These are phyloP conservation scores for Capsicum baccatum DNA, from an alignment of 257 asterid species.

Conservation along the genomic window DNA sequence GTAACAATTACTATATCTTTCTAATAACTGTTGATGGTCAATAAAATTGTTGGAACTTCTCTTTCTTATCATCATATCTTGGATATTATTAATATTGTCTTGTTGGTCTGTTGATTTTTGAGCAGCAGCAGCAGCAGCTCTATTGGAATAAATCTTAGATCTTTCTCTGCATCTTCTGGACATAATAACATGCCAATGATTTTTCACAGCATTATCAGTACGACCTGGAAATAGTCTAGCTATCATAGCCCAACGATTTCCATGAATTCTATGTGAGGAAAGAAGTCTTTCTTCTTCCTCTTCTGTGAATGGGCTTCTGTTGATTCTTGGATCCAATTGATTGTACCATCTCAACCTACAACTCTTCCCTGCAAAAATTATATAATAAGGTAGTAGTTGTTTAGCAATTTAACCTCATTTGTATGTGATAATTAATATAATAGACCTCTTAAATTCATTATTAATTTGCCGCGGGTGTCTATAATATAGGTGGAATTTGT, in stretches of 20 bases:
- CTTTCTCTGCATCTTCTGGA: constrained; percentile 74
- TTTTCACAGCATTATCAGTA: constrained; percentile 90
- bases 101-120: constrained; percentile 29
- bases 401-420: not conserved
- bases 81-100: not conserved
- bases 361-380: constrained; percentile 65
- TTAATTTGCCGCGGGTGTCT: too few species aligned
- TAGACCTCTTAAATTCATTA: too few species aligned
- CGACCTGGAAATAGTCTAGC: constrained; percentile 87
- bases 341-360: constrained; percentile 96
- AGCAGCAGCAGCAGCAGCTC: constrained; percentile 24
- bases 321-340: constrained; percentile 86
- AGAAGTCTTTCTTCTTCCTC: constrained; percentile 88
- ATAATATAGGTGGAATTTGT: too few species aligned
- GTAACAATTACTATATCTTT: constrained; percentile 23
- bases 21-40: constrained; percentile 41
- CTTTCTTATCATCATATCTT: constrained; percentile 26
- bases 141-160: constrained; percentile 49
- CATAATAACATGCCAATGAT: constrained; percentile 95
- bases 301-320: constrained; percentile 78
- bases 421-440: not conserved
- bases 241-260: constrained; percentile 89
- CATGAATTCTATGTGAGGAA: constrained; percentile 75
- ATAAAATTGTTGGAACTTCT: constrained; percentile 35
- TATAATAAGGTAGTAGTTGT: too few species aligned